These are phyloP conservation scores for Paxillus involutus DNA, from an alignment of 768 basidiomycete species.

Conservation along the genomic window DNA sequence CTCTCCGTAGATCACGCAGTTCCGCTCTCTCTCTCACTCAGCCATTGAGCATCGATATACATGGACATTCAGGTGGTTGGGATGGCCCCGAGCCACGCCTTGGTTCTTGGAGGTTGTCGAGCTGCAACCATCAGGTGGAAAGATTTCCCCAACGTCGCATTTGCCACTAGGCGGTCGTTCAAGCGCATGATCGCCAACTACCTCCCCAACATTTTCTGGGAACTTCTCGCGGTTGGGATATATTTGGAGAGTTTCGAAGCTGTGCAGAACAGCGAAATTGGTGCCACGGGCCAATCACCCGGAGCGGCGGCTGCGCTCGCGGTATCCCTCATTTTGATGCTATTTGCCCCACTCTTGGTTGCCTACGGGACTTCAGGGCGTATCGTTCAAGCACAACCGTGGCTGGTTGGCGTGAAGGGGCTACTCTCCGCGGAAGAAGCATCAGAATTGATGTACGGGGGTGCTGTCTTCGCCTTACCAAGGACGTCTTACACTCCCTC, in stretches of 20 bases:
- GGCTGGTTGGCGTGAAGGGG: constrained; percentile 26
- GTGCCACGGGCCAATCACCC: background rate
- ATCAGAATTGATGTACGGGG: constrained; percentile 14
- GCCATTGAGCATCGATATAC: too few species aligned
- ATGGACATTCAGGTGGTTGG: constrained; percentile 16
- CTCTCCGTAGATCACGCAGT: too few species aligned
- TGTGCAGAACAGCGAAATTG: fast-evolving
- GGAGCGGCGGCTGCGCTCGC: background rate
- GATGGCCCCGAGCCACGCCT: constrained; percentile 8
- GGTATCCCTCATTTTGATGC: constrained; percentile 8
- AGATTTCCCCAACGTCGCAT: constrained; percentile 19
- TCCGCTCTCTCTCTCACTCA: too few species aligned
- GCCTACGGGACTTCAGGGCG: constrained; percentile 19
- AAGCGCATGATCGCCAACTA: constrained; percentile 5
- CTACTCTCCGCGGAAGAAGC: constrained; percentile 22
- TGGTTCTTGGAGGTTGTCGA: constrained; percentile 26
- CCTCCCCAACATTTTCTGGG: constrained; percentile 7
- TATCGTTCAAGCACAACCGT: constrained; percentile 16
- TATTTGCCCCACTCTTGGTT: constrained; percentile 7
- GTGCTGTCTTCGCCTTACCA: constrained; percentile 4
- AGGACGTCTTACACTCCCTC: constrained; percentile 17
- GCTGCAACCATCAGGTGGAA: constrained; percentile 23
- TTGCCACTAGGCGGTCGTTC: constrained; percentile 12
- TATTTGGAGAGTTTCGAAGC: background rate
- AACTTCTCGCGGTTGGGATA: background rate